These are phyloP conservation scores for Austroboletus novae-zelandiae DNA, from an alignment of 1,284 basidiomycete species.

Conservation along the genomic window DNA sequence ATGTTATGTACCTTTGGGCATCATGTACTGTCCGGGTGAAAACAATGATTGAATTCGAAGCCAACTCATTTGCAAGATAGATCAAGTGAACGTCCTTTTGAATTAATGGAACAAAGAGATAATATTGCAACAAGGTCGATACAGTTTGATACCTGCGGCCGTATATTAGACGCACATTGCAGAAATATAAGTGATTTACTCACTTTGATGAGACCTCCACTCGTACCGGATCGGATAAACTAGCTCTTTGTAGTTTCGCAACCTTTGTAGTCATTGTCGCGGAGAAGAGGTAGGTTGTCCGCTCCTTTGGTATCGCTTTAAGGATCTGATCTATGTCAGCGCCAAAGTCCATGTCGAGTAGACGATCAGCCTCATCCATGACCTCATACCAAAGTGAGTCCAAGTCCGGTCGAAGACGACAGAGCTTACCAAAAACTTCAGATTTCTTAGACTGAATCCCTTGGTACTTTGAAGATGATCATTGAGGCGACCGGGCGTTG, in stretches of 20 bases:
- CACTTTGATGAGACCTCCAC: conserved; percentile 94
- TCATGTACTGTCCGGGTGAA: conserved; percentile 97
- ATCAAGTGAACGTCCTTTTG: conserved; percentile 94
- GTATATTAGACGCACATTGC: conserved; percentile 4
- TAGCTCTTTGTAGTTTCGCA: conserved; percentile 95
- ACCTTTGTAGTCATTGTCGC: conserved; percentile 99
- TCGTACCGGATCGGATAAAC: conserved; percentile 90
- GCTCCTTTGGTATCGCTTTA: conserved; percentile 92
- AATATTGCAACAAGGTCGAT: conserved; percentile 93
- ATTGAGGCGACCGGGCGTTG: conserved; percentile 92
- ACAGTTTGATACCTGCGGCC: conserved; percentile 88
- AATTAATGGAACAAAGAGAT: conserved; percentile 90
- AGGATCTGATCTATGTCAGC: conserved; percentile 97
- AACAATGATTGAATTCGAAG: conserved; percentile 92
- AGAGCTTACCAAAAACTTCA: conserved; percentile 81
- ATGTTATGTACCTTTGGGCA: conserved; percentile 65
- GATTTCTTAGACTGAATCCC: conserved; percentile 85
- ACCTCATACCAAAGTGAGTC: conserved; percentile 47
- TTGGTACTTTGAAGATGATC: conserved; percentile 99
- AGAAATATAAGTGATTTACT: conserved; percentile 26
- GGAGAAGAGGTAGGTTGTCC: conserved; percentile 95
- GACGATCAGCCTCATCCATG: conserved; percentile 95
- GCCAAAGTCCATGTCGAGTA: conserved; percentile 98
- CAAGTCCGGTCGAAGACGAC: background rate
- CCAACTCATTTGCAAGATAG: conserved; percentile 86